phyloP scores from a whole-genome alignment of 345 rosid species.

The Populus deltoides region DNA sequence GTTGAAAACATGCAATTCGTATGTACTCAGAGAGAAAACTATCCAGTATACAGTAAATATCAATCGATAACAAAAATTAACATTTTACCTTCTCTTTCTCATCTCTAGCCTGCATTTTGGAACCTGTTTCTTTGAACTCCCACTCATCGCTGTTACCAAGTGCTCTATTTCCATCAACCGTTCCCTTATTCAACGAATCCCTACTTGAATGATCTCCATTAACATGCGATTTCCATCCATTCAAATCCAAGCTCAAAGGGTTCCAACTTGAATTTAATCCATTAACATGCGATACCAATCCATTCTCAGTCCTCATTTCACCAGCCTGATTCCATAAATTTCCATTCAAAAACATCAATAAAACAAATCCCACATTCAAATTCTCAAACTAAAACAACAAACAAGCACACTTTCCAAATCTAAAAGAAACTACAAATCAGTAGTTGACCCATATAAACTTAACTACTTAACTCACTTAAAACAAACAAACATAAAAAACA shows the following conservation, averaged over 20 bases:
- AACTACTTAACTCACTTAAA: background rate
- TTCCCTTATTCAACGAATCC: conserved; percentile 16
- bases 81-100: conserved; percentile 6
- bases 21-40: background rate
- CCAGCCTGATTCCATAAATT: conserved; percentile 21
- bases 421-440: background rate
- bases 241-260: conserved; percentile 26
- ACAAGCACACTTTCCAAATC: background rate
- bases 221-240: conserved; percentile 19
- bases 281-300: conserved; percentile 5
- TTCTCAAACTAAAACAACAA: background rate
- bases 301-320: conserved; percentile 27
- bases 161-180: conserved; percentile 12
- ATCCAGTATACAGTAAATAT: background rate
- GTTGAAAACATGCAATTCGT: background rate
- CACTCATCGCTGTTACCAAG: conserved; percentile 41
- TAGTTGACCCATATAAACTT: background rate
- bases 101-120: conserved; percentile 8
- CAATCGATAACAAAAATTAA: background rate
- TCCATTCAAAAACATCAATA: conserved; percentile 6
- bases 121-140: conserved; percentile 45
- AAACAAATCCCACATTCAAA: background rate
- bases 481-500: background rate
- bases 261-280: conserved; percentile 35
- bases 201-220: conserved; percentile 17